Conservation (phyloP, 1,284 basidiomycete genomes). For the Schizophyllum amplum region DNA sequence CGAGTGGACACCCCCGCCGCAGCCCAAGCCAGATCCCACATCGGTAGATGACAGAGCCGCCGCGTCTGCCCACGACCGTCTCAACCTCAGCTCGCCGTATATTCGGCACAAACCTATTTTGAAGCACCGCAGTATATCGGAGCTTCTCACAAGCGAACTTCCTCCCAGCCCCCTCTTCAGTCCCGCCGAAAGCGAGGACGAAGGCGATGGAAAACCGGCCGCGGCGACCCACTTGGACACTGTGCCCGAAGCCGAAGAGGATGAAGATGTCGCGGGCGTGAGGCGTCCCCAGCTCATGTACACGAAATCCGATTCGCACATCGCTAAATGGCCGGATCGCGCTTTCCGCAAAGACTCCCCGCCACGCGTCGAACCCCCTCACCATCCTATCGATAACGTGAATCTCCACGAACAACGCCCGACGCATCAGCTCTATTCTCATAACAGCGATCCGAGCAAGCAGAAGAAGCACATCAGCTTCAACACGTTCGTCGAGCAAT, state of each 20-base stretch:
- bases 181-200: conserved; percentile 37
- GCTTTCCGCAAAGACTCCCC: conserved; percentile 59
- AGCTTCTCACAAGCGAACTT: conserved; percentile 70
- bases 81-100: conserved; percentile 25
- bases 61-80: conserved; percentile 24
- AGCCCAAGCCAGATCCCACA: conserved; percentile 30
- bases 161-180: conserved; percentile 51
- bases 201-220: conserved; percentile 20
- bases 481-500: conserved; percentile 98
- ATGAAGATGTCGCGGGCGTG: conserved; percentile 23
- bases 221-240: conserved; percentile 20
- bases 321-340: conserved; percentile 43
- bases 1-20: conserved; percentile 58
- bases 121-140: conserved; percentile 90
- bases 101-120: conserved; percentile 80
- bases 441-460: conserved; percentile 11
- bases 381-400: conserved; percentile 14
- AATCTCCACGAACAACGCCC: conserved; percentile 3
- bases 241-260: conserved; percentile 6
- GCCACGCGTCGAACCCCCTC: conserved; percentile 43
- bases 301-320: conserved; percentile 80
- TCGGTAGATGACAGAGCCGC: conserved; percentile 23
- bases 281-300: conserved; percentile 58
- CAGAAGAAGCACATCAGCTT: conserved; percentile 83
- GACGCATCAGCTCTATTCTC: conserved; percentile 11